Percentiles rank a stretch among this genome's conserved stretches.
Evolutionary conservation across 2,329 filamentous ascomycete genomes (phyloP).

Genomic region (Orbilia oligospora): DNA sequence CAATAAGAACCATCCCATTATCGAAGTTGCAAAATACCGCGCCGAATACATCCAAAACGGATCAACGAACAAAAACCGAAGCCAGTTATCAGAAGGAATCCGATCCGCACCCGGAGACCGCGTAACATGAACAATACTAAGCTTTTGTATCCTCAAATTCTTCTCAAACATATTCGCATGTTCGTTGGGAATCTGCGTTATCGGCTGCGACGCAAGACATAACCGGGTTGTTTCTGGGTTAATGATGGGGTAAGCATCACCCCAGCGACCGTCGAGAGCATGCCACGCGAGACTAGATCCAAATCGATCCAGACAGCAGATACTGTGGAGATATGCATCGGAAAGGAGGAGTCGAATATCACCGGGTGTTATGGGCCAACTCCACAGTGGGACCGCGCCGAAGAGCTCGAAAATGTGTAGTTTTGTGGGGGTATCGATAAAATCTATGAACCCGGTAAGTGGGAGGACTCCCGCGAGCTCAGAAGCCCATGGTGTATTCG

Average conservation of each 20-base stretch:
- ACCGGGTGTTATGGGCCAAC: constrained; percentile 46
- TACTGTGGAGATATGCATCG: constrained; percentile 43
- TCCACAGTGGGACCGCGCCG: constrained; percentile 45
- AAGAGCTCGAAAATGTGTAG: constrained; percentile 50
- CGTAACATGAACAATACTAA: constrained; percentile 37
- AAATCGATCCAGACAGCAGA: constrained; percentile 49
- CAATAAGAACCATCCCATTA: constrained; percentile 32
- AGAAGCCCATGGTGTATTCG: constrained; percentile 29
- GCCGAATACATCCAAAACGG: constrained; percentile 46
- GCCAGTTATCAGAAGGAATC: constrained; percentile 32
- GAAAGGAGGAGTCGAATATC: constrained; percentile 52
- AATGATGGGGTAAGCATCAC: constrained; percentile 45
- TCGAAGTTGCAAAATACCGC: constrained; percentile 39
- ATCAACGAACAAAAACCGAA: constrained; percentile 33
- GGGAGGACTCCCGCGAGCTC: constrained; percentile 47
- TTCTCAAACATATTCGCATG: constrained; percentile 49
- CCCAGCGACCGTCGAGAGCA: constrained; percentile 49
- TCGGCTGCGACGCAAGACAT: constrained; percentile 40
- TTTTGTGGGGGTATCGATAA: constrained; percentile 50
- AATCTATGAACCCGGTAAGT: constrained; percentile 52
- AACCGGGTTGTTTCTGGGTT: constrained; percentile 44
- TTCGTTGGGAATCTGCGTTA: constrained; percentile 35
- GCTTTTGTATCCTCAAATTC: constrained; percentile 39
- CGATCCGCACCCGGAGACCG: constrained; percentile 25
- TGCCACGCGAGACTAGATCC: constrained; percentile 46